Evolutionary conservation across 495 filamentous ascomycete species (phyloP).

Genomic region (Hyaloscypha finlandica): DNA sequence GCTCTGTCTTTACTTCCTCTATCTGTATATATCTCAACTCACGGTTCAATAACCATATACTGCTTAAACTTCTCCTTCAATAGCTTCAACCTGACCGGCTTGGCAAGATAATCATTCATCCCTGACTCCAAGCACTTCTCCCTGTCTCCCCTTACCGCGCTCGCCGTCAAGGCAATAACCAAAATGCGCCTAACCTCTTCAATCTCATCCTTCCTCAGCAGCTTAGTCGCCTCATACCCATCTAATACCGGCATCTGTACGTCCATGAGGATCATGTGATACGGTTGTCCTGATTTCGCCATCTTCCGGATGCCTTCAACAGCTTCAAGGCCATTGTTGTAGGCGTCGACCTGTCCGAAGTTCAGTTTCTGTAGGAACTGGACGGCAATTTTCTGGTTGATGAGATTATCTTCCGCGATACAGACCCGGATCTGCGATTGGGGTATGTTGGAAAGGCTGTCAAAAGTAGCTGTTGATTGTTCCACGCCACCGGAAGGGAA

Average conservation of each 20-base stretch:
- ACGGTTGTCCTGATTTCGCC: slow-evolving; percentile 66
- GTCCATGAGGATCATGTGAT: slow-evolving; percentile 87
- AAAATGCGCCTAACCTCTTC: slow-evolving; percentile 73
- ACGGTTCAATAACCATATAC: neutral
- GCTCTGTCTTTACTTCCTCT: neutral
- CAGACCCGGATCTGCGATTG: slow-evolving; percentile 65
- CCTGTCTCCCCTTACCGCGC: slow-evolving; percentile 83
- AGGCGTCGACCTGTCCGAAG: slow-evolving; percentile 75
- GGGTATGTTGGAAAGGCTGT: slow-evolving; percentile 17
- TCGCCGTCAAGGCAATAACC: slow-evolving; percentile 91
- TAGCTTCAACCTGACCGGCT: slow-evolving; percentile 76
- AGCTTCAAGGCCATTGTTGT: slow-evolving; percentile 79
- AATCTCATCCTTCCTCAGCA: slow-evolving; percentile 72
- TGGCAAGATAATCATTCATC: slow-evolving; percentile 95
- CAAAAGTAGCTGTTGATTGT: neutral
- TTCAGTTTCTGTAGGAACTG: slow-evolving; percentile 82
- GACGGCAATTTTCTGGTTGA: slow-evolving; percentile 89
- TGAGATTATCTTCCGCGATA: slow-evolving; percentile 88
- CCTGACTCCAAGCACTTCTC: slow-evolving; percentile 90
- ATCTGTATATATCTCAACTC: neutral
- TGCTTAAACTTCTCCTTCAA: slow-evolving; percentile 55
- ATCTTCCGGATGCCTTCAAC: slow-evolving; percentile 78
- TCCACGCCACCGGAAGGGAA: neutral
- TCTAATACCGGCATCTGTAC: slow-evolving; percentile 93
- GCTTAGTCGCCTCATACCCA: slow-evolving; percentile 84